Conservation (phyloP, 345 rosid species). For the Euphorbia pulcherrima region DNA sequence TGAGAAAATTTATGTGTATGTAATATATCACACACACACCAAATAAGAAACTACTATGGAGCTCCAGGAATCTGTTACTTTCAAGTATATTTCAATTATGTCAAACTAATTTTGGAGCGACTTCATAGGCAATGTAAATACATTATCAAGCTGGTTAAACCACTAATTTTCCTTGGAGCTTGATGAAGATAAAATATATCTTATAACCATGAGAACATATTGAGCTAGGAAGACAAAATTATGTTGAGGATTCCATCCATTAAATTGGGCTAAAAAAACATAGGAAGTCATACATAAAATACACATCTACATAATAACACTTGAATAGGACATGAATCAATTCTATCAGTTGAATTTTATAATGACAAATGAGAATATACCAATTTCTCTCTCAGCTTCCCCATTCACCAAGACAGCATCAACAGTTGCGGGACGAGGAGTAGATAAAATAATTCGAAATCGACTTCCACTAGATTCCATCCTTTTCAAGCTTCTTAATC, state of each 20-base stretch:
- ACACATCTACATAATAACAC: background rate
- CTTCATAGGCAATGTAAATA: no score
- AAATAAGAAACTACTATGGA: background rate
- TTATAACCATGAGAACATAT: no score
- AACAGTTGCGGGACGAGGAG: slow-evolving; percentile 27
- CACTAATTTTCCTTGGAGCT: no score
- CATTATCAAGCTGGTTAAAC: no score
- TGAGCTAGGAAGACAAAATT: no score
- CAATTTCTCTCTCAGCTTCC: slow-evolving; percentile 24
- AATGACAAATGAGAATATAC: slow-evolving; percentile 22
- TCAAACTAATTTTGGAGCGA: background rate
- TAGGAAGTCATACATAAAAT: background rate
- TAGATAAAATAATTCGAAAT: slow-evolving; percentile 44
- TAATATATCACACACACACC: no score
- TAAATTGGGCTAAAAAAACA: no score
- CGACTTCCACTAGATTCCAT: slow-evolving; percentile 41
- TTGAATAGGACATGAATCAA: background rate
- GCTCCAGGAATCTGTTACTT: background rate
- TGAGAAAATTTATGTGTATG: no score
- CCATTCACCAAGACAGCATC: slow-evolving; percentile 26
- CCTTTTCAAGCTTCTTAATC: slow-evolving; percentile 37
- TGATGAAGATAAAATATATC: no score
- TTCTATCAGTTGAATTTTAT: background rate
- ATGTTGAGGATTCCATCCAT: no score
- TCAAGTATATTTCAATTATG: background rate